These are phyloP conservation scores for Calycina herbarum DNA, from an alignment of 2,329 filamentous ascomycete species.

Conservation along the genomic window DNA sequence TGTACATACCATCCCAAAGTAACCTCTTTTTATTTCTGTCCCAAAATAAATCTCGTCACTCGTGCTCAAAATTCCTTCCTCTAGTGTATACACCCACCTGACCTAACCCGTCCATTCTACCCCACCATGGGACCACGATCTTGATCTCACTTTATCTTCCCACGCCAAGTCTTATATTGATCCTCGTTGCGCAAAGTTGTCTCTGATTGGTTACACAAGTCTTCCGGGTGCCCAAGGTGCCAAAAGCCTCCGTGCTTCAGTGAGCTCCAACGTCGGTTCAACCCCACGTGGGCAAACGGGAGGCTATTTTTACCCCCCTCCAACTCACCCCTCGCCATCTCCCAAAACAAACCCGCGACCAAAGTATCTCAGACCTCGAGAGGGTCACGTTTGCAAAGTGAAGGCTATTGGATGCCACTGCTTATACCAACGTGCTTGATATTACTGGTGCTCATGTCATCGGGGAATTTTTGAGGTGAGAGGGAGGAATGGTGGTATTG, in stretches of 20 bases:
- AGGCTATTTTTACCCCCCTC: constrained; percentile 14
- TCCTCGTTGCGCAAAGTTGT: constrained; percentile 14
- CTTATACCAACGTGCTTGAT: constrained; percentile 7
- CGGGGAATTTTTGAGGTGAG: background rate
- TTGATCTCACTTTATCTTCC: background rate
- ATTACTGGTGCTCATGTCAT: constrained; percentile 6
- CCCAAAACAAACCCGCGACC: background rate
- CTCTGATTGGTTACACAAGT: constrained; percentile 14
- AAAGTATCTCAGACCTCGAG: background rate
- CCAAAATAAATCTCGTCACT: too few species aligned
- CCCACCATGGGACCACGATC: background rate
- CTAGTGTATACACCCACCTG: background rate
- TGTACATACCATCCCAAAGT: too few species aligned
- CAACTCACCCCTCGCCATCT: background rate
- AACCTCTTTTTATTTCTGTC: too few species aligned
- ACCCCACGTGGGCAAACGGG: constrained; percentile 25
- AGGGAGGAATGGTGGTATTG: background rate
- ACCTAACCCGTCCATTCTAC: background rate
- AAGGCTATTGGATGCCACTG: background rate
- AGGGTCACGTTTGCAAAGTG: background rate
- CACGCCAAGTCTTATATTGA: background rate
- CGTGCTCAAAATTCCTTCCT: too few species aligned
- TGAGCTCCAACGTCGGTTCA: background rate
- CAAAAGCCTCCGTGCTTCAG: background rate
- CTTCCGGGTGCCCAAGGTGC: background rate